Base-by-base conservation (phyloP, 2,329 filamentous ascomycete genomes). In the Scolecobasidium constrictum region DNA sequence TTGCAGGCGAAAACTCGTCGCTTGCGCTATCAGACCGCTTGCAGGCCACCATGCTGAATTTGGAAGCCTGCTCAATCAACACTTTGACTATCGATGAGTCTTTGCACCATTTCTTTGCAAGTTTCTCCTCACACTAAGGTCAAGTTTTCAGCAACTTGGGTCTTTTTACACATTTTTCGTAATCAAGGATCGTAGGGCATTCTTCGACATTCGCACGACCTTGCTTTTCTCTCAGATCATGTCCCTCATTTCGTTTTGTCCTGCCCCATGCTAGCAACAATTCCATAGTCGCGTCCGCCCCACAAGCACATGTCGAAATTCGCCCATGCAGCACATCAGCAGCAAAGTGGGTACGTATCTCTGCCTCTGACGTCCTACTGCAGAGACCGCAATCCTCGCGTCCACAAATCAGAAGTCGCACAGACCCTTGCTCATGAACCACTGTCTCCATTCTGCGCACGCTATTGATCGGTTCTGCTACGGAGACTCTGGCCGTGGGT, bases 391-490 rank as follows among this genome's bases (percentile, higher is more conserved):
- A 31, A 31, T 7, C 26, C n/a, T 7, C 9, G 26, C n/a, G n/a
- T n/a, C 26, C 26, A 31, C 26, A 9, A 31, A 31, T 9, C n/a
- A 31, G 9, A n/a, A 31, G 9, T 31, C n/a, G 26, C 26, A 31
- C n/a, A n/a, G n/a, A n/a, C n/a, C n/a, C n/a, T n/a, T n/a, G n/a
- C n/a, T n/a, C n/a, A n/a, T n/a, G n/a, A n/a, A n/a, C n/a, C n/a
- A n/a, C n/a, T n/a, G n/a, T n/a, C n/a, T n/a, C n/a, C n/a, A n/a
- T n/a, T n/a, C n/a, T n/a, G n/a, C n/a, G n/a, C n/a, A n/a, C n/a
- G n/a, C n/a, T 31, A 31, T 31, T n/a, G 26, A 31, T 31, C 26
- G n/a, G 26, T 31, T n/a, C 26, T 31, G 26, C n/a, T 31, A n/a
- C n/a, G 26, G n/a, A n/a, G n/a, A 31, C 26, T 9, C n/a, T n/a